These are phyloP conservation scores for Neurospora sp. DNA, from an alignment of 495 filamentous ascomycete genomes.

Conservation along the genomic window DNA sequence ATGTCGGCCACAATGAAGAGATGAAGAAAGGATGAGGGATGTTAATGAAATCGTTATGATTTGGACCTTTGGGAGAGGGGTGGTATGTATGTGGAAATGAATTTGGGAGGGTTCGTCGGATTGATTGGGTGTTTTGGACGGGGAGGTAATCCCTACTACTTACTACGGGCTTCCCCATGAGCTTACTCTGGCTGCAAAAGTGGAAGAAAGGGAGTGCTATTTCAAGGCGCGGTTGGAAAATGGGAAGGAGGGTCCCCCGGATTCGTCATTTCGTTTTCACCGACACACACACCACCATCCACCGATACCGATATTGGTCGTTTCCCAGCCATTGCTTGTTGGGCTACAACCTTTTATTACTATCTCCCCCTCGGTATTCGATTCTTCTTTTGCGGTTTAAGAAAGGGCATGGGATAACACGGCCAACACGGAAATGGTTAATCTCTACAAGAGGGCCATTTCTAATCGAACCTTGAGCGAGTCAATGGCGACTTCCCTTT, in stretches of 20 bases:
- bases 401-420: not conserved
- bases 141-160: not conserved
- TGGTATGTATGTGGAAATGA: not conserved
- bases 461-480: not conserved
- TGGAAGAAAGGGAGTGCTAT: not conserved
- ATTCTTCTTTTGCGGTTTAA: not conserved
- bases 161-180: not conserved
- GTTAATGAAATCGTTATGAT: not conserved
- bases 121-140: not conserved
- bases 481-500: not conserved
- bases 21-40: not conserved
- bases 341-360: not conserved
- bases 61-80: not conserved
- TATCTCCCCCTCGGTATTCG: not conserved
- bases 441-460: not conserved
- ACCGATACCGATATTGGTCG: not conserved
- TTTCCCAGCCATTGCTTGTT: not conserved
- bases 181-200: not conserved
- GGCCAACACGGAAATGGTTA: not conserved
- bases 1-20: not conserved
- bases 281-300: not conserved
- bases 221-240: not conserved
- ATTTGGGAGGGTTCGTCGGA: not conserved
- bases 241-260: not conserved
- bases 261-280: not conserved